Base-by-base conservation (phyloP, 306 rosid genomes). In the Geum urbanum region DNA sequence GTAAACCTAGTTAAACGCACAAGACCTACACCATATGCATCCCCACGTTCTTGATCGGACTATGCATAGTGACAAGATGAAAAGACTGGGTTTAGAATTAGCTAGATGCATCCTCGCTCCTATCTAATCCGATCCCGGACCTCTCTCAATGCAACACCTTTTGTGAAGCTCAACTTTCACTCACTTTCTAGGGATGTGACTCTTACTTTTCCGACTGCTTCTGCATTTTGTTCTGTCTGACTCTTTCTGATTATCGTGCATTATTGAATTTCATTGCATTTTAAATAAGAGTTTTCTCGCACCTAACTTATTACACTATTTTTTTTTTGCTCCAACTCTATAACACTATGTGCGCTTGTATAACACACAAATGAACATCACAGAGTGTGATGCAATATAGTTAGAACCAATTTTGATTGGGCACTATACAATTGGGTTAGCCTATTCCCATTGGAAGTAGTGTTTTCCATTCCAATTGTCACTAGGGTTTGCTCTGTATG, bases 1-100 rank as follows among this genome's bases (percentile, higher is more conserved):
- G 70, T 63, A 64, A 74, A 72, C 48, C 63, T 68, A 16, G 49
- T 57, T 68, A 16, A 58, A 65, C 35, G 7, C 41, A 47, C 67
- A 52, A 44, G 60, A 47, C 63, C 74, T 47, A 68, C 77, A 50
- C 37, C 37, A 32, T 3, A 2, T 32, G 5, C 57, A 4, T 19
- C 15, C 44, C 43, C 24, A 46, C 43, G 7, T 54, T 44, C 48
- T 19, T 39, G 73, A 69, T 0, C 20, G 49, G 27, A 12, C 14
- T 27, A 40, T 41, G 5, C 56, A 61, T 51, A 75, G n/a, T 45
- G 61, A 54, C 37, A 40, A 15, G 65, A 8, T 35, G 65, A 60
- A 59, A 79, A 39, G 53, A 78, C 75, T 50, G 45, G 35, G 61
- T 41, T 24, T 32, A 5, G 12, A 7, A 7, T 52, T 8, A 18